These are phyloP conservation scores for Lantana camara DNA, from an alignment of 257 asterid genomes.

Conservation along the genomic window DNA sequence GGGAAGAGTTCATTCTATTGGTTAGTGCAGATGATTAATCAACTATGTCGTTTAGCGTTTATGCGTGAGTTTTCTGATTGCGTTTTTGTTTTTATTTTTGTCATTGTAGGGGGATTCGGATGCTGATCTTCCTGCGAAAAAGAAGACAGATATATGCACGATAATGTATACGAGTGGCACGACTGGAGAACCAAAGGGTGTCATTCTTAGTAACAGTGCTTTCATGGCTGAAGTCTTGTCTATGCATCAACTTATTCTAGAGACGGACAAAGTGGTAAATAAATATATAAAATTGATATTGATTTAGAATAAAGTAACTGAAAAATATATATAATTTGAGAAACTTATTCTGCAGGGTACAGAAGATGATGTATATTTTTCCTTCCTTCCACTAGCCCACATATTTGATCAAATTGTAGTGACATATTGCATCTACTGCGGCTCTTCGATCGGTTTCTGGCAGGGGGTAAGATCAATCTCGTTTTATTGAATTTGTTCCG, in stretches of 20 bases:
- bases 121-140: constrained; percentile 60
- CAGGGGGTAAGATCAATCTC: constrained; percentile 69
- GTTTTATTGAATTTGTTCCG: not conserved
- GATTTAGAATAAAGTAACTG: too few species aligned
- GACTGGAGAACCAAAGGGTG: constrained; percentile 97
- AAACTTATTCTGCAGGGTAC: constrained; percentile 47
- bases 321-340: not conserved
- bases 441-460: constrained; percentile 94
- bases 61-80: not conserved
- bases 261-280: constrained; percentile 67
- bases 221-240: constrained; percentile 86
- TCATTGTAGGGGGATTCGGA: constrained; percentile 63
- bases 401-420: constrained; percentile 85
- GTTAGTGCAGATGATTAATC: constrained; percentile 40
- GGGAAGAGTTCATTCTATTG: constrained; percentile 74
- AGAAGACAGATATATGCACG: constrained; percentile 62
- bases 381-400: constrained; percentile 95
- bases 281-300: not conserved
- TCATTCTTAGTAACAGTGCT: constrained; percentile 67
- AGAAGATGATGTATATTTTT: constrained; percentile 76
- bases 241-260: constrained; percentile 62
- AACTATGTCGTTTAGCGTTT: not conserved
- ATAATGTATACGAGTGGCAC: constrained; percentile 99
- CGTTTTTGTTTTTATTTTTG: not conserved
- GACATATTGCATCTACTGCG: constrained; percentile 65